Base-by-base conservation (phyloP, 2,329 filamentous ascomycete species). In the Alternaria alternata region DNA sequence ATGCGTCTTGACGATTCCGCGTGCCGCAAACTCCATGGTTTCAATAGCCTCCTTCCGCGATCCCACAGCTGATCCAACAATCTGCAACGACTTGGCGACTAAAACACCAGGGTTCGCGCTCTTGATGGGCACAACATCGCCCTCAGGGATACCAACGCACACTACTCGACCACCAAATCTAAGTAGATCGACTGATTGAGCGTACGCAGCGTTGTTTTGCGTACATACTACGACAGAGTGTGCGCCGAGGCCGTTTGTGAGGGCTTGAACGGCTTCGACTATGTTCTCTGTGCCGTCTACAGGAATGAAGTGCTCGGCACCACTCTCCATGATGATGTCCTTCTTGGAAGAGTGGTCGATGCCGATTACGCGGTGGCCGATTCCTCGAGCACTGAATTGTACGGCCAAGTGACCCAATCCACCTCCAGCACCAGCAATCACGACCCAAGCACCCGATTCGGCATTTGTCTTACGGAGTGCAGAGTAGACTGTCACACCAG, bases 291-390 rank as follows among this genome's bases (percentile, higher is more conserved):
- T 83, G 44, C 84, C 81, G 30, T 87, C 86, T 59, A 90, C 81
- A 62, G 89, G 87, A 59, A 91, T 80, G 76, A 91, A 91, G 65
- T 86, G 83, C 71, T 91, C 88, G 0, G 88, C 88, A 8, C 89
- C 89, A n/a, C 82, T 87, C 0, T 85, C 81, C 48, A 83, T 83
- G 9, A 86, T 83, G 2, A 90, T 71, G 12, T 84, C 93, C 66
- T 86, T 85, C 74, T 91, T 91, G 68, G 81, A 84, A 46, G 84
- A 85, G 65, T 87, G 82, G 72, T 91, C 89, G 71, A 91, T 84
- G 26, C 87, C 89, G 58, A 90, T 87, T 36, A 90, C 86, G 44
- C 88, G 83, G 63, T 87, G 80, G 11, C 86, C 87, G 81, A 90
- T 88, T 3, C 84, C 88, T n/a, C 79, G 76, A 34, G 81, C 78